A percentile compares a stretch with the other conserved stretches of the same genome.
These are phyloP conservation scores for Aspergillus ruber DNA, from an alignment of 2,329 filamentous ascomycete species.

Conservation along the genomic window DNA sequence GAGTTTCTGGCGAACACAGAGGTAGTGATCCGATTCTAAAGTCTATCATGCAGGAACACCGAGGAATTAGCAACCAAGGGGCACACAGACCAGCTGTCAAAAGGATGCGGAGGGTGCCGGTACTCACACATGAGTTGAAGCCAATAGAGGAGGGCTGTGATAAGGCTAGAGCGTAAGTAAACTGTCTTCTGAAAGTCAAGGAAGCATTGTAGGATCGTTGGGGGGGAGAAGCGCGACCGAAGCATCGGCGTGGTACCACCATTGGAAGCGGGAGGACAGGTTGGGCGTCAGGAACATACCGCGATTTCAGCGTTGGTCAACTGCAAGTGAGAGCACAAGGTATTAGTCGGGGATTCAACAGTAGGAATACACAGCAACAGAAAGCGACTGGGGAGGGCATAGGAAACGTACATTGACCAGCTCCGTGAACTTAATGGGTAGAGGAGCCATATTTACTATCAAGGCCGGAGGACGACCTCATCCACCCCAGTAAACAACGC, in stretches of 20 bases:
- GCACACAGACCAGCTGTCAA: not conserved
- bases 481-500: conserved; percentile 36
- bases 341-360: conserved; percentile 28
- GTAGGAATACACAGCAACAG: conserved; percentile 1
- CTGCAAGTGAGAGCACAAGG: conserved; percentile 25
- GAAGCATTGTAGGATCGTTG: not conserved
- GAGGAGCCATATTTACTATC: conserved; percentile 49
- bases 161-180: conserved; percentile 20
- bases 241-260: conserved; percentile 12
- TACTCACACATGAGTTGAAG: conserved; percentile 77
- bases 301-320: conserved; percentile 49
- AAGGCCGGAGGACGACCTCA: conserved; percentile 38
- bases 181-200: conserved; percentile 1
- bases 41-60: conserved; percentile 53
- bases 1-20: conserved; percentile 94
- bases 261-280: not conserved
- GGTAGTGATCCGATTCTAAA: conserved; percentile 92
- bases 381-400: conserved; percentile 35
- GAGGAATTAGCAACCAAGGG: conserved; percentile 12
- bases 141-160: conserved; percentile 65
- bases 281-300: conserved; percentile 37
- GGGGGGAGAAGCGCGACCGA: conserved; percentile 7
- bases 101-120: conserved; percentile 2
- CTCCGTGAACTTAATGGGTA: conserved; percentile 92
- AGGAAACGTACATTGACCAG: conserved; percentile 60